phyloP scores from a whole-genome alignment of 1,139 yeast species.

The Starmera stellimalicola region DNA sequence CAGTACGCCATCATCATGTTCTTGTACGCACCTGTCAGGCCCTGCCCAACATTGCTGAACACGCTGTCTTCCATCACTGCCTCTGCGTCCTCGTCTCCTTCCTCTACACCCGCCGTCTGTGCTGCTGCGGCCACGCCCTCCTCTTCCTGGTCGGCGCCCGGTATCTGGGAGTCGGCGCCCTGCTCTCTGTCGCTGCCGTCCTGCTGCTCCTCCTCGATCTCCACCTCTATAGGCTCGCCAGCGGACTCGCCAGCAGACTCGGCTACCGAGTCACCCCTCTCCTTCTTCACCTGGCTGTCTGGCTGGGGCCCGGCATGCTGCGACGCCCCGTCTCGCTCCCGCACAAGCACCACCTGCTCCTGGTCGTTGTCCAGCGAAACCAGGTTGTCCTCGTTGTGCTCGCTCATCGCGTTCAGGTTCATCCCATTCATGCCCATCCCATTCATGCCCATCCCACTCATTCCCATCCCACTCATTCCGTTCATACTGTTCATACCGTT shows the following conservation, averaged over 20 bases:
- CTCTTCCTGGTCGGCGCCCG: neutral
- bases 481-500: constrained; percentile 3
- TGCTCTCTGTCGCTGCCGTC: neutral
- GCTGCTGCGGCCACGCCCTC: neutral
- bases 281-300: too few species aligned
- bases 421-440: too few species aligned
- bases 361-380: too few species aligned
- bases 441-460: too few species aligned
- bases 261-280: neutral
- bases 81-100: constrained; percentile 23
- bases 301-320: too few species aligned
- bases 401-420: too few species aligned
- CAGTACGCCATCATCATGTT: constrained; percentile 92
- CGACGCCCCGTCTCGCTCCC: too few species aligned
- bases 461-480: too few species aligned
- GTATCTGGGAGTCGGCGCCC: too few species aligned
- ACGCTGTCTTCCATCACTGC: constrained; percentile 49
- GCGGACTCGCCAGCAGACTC: neutral
- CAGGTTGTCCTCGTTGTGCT: too few species aligned
- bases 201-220: constrained; percentile 1
- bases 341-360: too few species aligned
- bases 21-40: constrained; percentile 71
- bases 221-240: too few species aligned
- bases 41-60: constrained; percentile 90
- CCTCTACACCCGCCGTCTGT: constrained; percentile 3